phyloP scores from a whole-genome alignment of 2,329 filamentous ascomycete genomes.

The Pezicula carpinea region DNA sequence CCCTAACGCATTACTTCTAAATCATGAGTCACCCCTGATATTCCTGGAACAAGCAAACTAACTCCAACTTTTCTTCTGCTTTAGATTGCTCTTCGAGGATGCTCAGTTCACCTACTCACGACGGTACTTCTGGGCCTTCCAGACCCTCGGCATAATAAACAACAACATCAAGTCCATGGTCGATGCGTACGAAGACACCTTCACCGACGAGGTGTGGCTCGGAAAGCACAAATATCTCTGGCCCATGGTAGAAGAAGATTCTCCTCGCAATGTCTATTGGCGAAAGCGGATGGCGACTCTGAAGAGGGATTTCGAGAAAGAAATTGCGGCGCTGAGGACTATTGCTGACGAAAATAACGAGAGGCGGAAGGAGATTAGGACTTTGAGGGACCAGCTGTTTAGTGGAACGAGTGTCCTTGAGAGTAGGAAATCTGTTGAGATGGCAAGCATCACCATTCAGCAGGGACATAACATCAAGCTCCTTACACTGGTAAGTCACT shows the following conservation, averaged over 20 bases:
- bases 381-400: slow-evolving; percentile 57
- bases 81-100: slow-evolving; percentile 59
- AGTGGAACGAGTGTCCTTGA: slow-evolving; percentile 59
- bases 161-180: slow-evolving; percentile 55
- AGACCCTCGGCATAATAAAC: slow-evolving; percentile 56
- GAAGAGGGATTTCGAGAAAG: slow-evolving; percentile 37
- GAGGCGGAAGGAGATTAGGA: slow-evolving; percentile 49
- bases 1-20: too few species aligned
- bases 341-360: slow-evolving; percentile 39
- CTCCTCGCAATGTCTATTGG: slow-evolving; percentile 40
- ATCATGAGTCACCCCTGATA: too few species aligned
- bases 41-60: too few species aligned
- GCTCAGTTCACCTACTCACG: slow-evolving; percentile 55
- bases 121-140: slow-evolving; percentile 59
- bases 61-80: too few species aligned
- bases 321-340: slow-evolving; percentile 37
- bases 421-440: slow-evolving; percentile 53
- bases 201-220: slow-evolving; percentile 54
- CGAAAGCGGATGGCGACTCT: slow-evolving; percentile 42
- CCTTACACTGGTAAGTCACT: slow-evolving; percentile 50
- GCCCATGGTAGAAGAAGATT: slow-evolving; percentile 45
- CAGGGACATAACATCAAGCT: slow-evolving; percentile 60
- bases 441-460: slow-evolving; percentile 43
- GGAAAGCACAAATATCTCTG: slow-evolving; percentile 50
- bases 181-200: slow-evolving; percentile 50